phyloP scores from a whole-genome alignment of 2,329 filamentous ascomycete species.

The Arthrobotrys megalospora region DNA sequence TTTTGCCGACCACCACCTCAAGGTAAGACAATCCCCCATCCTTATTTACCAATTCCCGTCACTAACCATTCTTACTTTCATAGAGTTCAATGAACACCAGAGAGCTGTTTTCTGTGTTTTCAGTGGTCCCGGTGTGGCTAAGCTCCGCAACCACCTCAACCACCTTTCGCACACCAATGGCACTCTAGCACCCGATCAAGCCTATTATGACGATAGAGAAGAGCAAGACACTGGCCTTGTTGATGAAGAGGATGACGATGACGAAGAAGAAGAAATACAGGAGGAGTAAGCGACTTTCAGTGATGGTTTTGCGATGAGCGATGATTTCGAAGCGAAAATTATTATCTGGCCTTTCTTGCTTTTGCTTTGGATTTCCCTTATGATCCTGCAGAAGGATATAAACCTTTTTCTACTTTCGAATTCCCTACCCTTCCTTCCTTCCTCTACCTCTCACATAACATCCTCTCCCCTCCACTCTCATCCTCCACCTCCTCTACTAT shows the following conservation, averaged over 20 bases:
- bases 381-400: constrained; percentile 1
- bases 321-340: too few species aligned
- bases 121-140: constrained; percentile 84
- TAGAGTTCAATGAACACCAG: constrained; percentile 95
- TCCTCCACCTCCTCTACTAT: background rate
- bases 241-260: constrained; percentile 63
- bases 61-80: background rate
- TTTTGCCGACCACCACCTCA: constrained; percentile 88
- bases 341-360: too few species aligned
- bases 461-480: background rate
- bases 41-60: background rate
- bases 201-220: constrained; percentile 63
- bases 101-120: constrained; percentile 98
- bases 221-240: constrained; percentile 59
- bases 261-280: constrained; percentile 63
- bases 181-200: constrained; percentile 51
- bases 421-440: background rate
- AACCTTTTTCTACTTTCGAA: background rate
- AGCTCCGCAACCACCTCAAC: constrained; percentile 84
- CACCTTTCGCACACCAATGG: constrained; percentile 63
- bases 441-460: background rate
- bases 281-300: constrained; percentile 48
- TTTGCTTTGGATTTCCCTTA: too few species aligned
- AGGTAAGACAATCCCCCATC: constrained; percentile 39
- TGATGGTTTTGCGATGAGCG: background rate